Percentiles rank a stretch among this genome's conserved stretches.
Evolutionary conservation across 2,329 filamentous ascomycete genomes (phyloP).

Genomic region (Colletotrichum tropicale): DNA sequence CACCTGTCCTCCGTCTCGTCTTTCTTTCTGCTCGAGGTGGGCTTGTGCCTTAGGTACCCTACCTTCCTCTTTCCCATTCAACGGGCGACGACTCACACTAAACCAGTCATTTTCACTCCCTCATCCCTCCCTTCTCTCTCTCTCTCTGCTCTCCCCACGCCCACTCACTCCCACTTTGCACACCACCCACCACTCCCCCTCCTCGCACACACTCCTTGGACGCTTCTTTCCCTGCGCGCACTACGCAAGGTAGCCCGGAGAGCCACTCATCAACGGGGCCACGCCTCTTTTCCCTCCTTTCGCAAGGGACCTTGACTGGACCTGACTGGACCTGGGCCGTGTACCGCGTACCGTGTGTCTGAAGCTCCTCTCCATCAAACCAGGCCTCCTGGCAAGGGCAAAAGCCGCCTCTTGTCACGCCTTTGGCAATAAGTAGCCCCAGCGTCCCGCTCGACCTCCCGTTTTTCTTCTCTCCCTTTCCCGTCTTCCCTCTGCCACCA

Average conservation of each 20-base stretch:
- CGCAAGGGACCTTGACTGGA: background rate
- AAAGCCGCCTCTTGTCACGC: slow-evolving; percentile 16
- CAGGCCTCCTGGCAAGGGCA: slow-evolving; percentile 17
- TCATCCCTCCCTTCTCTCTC: background rate
- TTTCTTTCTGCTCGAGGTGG: background rate
- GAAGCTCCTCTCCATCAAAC: slow-evolving; percentile 8
- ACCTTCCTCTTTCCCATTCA: background rate
- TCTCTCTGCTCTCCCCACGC: background rate
- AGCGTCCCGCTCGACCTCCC: slow-evolving; percentile 32
- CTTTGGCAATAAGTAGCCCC: slow-evolving; percentile 45
- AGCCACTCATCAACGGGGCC: slow-evolving; percentile 12
- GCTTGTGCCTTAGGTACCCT: background rate
- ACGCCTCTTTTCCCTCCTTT: slow-evolving; percentile 13
- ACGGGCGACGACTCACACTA: background rate
- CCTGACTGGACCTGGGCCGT: slow-evolving; percentile 3
- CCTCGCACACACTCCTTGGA: background rate
- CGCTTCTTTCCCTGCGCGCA: background rate
- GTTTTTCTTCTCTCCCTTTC: slow-evolving; percentile 24
- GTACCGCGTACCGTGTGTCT: background rate
- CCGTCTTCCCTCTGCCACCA: slow-evolving; percentile 34
- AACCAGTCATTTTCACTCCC: background rate
- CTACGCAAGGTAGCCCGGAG: background rate
- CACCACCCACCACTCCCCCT: background rate
- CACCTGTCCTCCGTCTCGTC: background rate
- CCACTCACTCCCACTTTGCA: background rate